Percentiles rank a stretch among this genome's conserved stretches.
Conservation (phyloP, 768 basidiomycete species). For the Russula sp. region DNA sequence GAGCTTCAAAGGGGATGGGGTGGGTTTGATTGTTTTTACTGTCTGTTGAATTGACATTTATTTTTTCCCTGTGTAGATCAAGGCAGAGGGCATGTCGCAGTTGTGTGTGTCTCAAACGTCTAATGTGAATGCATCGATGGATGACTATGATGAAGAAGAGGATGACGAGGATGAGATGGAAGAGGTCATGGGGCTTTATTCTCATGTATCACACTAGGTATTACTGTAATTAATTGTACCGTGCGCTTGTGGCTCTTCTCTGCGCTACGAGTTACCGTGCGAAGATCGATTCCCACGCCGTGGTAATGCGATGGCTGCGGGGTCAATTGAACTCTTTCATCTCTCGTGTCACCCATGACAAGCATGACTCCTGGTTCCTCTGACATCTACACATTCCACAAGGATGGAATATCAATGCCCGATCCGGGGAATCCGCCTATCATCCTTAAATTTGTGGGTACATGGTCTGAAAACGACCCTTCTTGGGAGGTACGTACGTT, state of each 20-base stretch:
- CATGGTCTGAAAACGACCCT: not conserved
- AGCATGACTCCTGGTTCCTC: too few relatives aligned
- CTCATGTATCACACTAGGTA: not conserved
- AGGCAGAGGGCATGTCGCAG: conserved; percentile 37
- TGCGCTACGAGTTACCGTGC: too few relatives aligned
- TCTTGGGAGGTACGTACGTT: not conserved
- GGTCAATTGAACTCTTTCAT: too few relatives aligned
- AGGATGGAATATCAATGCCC: too few relatives aligned
- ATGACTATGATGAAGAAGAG: conserved; percentile 53
- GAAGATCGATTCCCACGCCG: too few relatives aligned
- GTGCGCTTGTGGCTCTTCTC: too few relatives aligned
- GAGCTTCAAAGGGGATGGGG: conserved; percentile 63
- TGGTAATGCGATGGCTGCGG: too few relatives aligned
- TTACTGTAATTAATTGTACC: too few relatives aligned
- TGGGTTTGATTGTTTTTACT: conserved; percentile 34
- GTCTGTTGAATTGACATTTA: not conserved
- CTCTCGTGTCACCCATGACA: too few relatives aligned
- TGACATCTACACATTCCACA: too few relatives aligned
- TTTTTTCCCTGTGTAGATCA: conserved; percentile 34
- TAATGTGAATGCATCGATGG: conserved; percentile 46
- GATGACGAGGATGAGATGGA: conserved; percentile 69
- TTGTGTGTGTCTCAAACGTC: conserved; percentile 29
- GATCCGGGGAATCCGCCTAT: not conserved
- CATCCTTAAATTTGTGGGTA: not conserved
- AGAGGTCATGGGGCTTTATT: conserved; percentile 44